phyloP scores from a whole-genome alignment of 2,329 filamentous ascomycete species.

The Talaromyces sp. region DNA sequence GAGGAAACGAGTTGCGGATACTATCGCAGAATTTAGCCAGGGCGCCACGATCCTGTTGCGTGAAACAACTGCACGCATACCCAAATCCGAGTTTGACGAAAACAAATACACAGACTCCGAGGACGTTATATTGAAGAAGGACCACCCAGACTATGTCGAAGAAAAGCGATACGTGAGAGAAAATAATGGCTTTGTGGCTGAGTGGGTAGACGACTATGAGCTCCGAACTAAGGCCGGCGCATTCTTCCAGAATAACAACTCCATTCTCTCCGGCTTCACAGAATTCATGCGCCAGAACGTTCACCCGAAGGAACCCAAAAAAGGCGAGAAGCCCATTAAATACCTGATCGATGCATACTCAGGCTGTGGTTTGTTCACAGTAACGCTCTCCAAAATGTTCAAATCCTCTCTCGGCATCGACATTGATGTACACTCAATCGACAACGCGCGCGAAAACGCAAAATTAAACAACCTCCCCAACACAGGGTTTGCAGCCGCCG shows the following conservation, averaged over 20 bases:
- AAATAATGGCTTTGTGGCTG: slow-evolving; percentile 74
- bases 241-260: slow-evolving; percentile 99
- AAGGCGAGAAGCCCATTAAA: slow-evolving; percentile 55
- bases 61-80: slow-evolving; percentile 70
- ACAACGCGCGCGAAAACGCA: slow-evolving; percentile 75
- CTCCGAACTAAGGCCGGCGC: slow-evolving; percentile 90
- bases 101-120: slow-evolving; percentile 30
- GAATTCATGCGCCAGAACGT: slow-evolving; percentile 80
- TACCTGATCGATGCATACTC: slow-evolving; percentile 98
- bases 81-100: slow-evolving; percentile 10
- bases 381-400: slow-evolving; percentile 83
- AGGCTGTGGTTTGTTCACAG: slow-evolving; percentile 93
- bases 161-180: slow-evolving; percentile 87
- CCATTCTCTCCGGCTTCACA: slow-evolving; percentile 83
- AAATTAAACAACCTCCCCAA: slow-evolving; percentile 69
- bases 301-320: slow-evolving; percentile 49
- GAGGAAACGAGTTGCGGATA: slow-evolving; percentile 68
- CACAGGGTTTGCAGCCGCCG: slow-evolving; percentile 83
- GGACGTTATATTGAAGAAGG: slow-evolving; percentile 52
- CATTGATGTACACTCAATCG: slow-evolving; percentile 75
- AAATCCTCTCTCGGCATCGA: slow-evolving; percentile 81
- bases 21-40: slow-evolving; percentile 68
- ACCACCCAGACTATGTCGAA: slow-evolving; percentile 63
- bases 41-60: slow-evolving; percentile 87
- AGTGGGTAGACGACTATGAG: slow-evolving; percentile 79